Percentiles rank a stretch among this genome's conserved stretches.
These are phyloP conservation scores for Trichoderma cornu-damae DNA, from an alignment of 2,329 filamentous ascomycete genomes.

Conservation along the genomic window DNA sequence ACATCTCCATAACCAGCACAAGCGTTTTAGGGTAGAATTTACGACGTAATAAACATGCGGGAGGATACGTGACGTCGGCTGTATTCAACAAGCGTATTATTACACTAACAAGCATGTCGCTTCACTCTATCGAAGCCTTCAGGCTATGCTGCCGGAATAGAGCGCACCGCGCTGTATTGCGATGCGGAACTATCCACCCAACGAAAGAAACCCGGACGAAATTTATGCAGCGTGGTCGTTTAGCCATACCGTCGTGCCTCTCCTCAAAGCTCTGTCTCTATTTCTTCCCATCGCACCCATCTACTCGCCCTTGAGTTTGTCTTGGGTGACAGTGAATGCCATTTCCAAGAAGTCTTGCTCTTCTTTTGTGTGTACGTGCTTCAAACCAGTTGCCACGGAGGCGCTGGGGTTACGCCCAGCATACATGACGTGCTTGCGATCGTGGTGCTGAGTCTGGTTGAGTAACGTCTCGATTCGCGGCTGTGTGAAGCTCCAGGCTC, in stretches of 20 bases:
- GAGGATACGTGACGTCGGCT: neutral
- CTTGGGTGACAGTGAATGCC: conserved; percentile 60
- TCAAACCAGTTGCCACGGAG: conserved; percentile 88
- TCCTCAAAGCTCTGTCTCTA: neutral
- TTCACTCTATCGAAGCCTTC: conserved; percentile 3
- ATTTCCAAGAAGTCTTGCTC: conserved; percentile 74
- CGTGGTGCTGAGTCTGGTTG: conserved; percentile 87
- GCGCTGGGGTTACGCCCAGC: conserved; percentile 91
- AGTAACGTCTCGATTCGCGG: conserved; percentile 94
- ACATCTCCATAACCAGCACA: neutral
- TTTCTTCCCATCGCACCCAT: neutral
- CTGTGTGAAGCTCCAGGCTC: conserved; percentile 95
- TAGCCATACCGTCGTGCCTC: neutral
- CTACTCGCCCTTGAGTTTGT: conserved; percentile 65
- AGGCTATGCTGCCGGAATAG: neutral
- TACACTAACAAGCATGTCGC: conserved; percentile 12
- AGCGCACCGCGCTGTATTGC: conserved; percentile 21
- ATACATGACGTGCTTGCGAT: conserved; percentile 95
- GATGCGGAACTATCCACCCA: conserved; percentile 29
- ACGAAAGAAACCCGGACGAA: conserved; percentile 14
- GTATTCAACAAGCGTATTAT: neutral
- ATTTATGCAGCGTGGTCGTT: neutral
- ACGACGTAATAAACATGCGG: neutral
- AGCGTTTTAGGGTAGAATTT: neutral
- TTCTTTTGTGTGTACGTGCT: conserved; percentile 83